Conservation (phyloP, 2,329 filamentous ascomycete genomes). For the Fusarium abutilonis region DNA sequence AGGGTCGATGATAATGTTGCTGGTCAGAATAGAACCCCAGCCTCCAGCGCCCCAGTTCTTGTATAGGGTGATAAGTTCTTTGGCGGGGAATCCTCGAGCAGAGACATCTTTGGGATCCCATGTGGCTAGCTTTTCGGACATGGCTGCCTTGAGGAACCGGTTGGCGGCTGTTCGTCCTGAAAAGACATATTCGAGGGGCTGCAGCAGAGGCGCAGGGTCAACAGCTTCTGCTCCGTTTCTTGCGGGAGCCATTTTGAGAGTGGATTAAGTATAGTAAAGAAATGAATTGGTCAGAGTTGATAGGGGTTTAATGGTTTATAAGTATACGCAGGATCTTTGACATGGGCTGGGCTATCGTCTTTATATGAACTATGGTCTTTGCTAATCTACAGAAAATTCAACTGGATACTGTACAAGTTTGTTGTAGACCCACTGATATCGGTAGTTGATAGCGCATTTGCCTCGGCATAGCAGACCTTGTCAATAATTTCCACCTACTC, state of each 20-base stretch:
- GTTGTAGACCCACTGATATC: conserved; percentile 1
- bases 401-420: not conserved
- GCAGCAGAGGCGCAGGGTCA: conserved; percentile 22
- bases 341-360: not conserved
- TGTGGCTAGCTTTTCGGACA: conserved; percentile 29
- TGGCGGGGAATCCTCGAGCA: conserved; percentile 26
- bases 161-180: conserved; percentile 26
- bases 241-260: conserved; percentile 9
- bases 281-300: not conserved
- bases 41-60: conserved; percentile 29
- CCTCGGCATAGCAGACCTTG: conserved; percentile 13
- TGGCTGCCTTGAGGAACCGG: conserved; percentile 33
- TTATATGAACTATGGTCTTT: conserved; percentile 2
- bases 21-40: conserved; percentile 27
- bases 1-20: conserved; percentile 29
- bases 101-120: conserved; percentile 30
- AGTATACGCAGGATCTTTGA: no score
- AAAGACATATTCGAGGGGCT: conserved; percentile 28
- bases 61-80: conserved; percentile 28
- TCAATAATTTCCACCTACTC: no score
- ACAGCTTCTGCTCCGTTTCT: conserved; percentile 26
- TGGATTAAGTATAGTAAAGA: not conserved
- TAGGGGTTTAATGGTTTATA: not conserved
- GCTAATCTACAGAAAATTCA: not conserved
- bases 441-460: not conserved